A percentile compares a stretch with the other conserved stretches of the same genome.
phyloP scores from a whole-genome alignment of 352 stramenopile genomes.

The Blastocystis sp. region DNA sequence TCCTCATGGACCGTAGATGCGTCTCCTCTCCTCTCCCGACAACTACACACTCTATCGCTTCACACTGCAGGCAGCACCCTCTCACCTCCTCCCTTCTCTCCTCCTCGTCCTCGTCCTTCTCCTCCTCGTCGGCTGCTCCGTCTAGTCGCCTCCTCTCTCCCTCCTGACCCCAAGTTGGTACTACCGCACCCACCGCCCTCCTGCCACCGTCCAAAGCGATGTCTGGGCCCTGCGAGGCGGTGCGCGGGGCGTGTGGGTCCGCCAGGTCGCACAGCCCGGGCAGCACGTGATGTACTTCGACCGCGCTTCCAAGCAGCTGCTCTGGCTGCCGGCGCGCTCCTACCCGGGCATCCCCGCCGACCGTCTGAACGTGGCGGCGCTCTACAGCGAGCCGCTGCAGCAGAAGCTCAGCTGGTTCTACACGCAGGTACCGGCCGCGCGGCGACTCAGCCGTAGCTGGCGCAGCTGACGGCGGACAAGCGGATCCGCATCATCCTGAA shows the following conservation, averaged over 20 bases:
- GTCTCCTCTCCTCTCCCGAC: no score
- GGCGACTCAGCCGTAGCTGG: background rate
- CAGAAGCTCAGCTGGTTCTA: conserved; percentile 59
- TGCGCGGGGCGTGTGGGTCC: background rate
- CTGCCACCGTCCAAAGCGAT: background rate
- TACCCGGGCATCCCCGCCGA: conserved; percentile 28
- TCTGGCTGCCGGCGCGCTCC: conserved; percentile 21
- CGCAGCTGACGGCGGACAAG: conserved; percentile 53
- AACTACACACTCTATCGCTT: background rate
- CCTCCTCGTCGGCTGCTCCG: background rate
- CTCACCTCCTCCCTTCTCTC: background rate
- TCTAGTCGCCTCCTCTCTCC: background rate
- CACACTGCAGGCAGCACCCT: background rate
- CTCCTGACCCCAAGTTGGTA: background rate
- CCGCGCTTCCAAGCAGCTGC: background rate
- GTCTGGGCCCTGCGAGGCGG: conserved; percentile 54
- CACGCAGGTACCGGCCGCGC: background rate
- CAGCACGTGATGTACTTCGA: conserved; percentile 31
- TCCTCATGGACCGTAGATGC: no score
- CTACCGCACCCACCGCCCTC: background rate
- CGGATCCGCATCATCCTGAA: conserved; percentile 66
- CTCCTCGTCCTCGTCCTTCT: background rate
- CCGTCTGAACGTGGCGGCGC: conserved; percentile 22
- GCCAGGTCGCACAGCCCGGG: background rate
- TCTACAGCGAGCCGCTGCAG: conserved; percentile 31